Percentiles rank a stretch among this genome's conserved stretches.
Evolutionary conservation across 2,329 filamentous ascomycete genomes (phyloP).

Genomic region (Diaporthe aspalathi): DNA sequence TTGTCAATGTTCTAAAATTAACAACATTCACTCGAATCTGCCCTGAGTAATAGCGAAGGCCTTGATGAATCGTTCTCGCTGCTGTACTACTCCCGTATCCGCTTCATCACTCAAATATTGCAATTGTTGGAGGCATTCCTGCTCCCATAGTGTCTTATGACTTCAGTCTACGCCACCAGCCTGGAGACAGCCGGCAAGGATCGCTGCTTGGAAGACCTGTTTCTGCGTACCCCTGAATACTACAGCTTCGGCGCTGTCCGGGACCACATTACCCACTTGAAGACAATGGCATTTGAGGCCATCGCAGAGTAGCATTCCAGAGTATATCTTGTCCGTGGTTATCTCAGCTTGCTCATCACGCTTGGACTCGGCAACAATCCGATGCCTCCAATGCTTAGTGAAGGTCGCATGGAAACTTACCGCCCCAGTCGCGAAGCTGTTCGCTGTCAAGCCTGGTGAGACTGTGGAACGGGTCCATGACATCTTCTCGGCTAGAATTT

Average conservation of each 20-base stretch:
- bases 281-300: constrained; percentile 4
- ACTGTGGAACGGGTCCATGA: neutral
- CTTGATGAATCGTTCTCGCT: neutral
- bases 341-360: neutral
- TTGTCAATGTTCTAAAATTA: too few species aligned
- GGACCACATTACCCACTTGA: neutral
- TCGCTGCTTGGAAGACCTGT: neutral
- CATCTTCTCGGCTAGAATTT: neutral
- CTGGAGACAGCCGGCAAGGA: neutral
- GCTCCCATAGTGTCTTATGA: neutral
- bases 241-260: constrained; percentile 8
- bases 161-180: neutral
- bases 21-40: neutral
- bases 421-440: neutral
- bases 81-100: neutral
- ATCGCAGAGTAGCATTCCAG: constrained; percentile 1
- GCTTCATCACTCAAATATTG: neutral
- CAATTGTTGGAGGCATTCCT: neutral
- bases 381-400: neutral
- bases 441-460: constrained; percentile 2
- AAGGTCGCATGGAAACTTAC: constrained; percentile 3
- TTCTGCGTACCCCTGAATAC: neutral
- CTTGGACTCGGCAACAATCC: constrained; percentile 7
- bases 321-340: neutral
- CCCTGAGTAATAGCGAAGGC: neutral